Percentiles rank a stretch among this genome's conserved stretches.
phyloP scores from a whole-genome alignment of 2,329 filamentous ascomycete genomes.

The Beauveria asiatica region DNA sequence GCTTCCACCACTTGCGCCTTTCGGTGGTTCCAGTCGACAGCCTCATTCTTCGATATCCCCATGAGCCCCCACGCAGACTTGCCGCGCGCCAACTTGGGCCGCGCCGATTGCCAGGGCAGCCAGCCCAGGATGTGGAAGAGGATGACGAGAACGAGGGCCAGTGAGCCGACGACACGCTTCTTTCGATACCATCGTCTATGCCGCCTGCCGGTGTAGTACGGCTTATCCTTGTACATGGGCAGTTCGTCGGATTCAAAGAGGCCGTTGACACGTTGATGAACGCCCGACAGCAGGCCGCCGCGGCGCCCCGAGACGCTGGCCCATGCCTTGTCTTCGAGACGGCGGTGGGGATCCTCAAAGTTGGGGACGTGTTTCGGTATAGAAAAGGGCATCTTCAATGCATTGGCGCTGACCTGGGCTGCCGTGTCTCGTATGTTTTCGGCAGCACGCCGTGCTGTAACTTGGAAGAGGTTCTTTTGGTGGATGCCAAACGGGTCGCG shows the following conservation, averaged over 20 bases:
- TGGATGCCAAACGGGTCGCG: constrained; percentile 38
- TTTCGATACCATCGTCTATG: constrained; percentile 52
- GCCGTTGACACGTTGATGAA: constrained; percentile 54
- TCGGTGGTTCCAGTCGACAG: constrained; percentile 66
- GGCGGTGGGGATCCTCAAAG: constrained; percentile 56
- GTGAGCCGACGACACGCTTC: constrained; percentile 50
- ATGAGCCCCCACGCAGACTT: constrained; percentile 51
- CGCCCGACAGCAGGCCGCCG: constrained; percentile 36
- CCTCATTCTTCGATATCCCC: constrained; percentile 37
- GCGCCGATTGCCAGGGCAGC: constrained; percentile 34
- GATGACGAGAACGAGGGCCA: constrained; percentile 45
- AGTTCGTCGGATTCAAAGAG: constrained; percentile 54
- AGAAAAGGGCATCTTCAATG: constrained; percentile 55
- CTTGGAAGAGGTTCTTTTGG: constrained; percentile 38
- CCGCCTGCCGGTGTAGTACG: constrained; percentile 58
- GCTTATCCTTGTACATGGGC: constrained; percentile 99
- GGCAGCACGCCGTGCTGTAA: constrained; percentile 37
- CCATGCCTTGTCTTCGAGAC: constrained; percentile 60
- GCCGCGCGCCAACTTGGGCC: constrained; percentile 25
- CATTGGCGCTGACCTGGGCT: constrained; percentile 40
- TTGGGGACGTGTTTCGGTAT: constrained; percentile 62
- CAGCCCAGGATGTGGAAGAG: constrained; percentile 64
- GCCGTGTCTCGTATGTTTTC: constrained; percentile 38
- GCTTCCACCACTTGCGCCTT: constrained; percentile 78
- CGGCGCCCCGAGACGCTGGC: constrained; percentile 32